Base-by-base conservation (phyloP, 2,329 filamentous ascomycete genomes). In the Botrytis hyacinthi region DNA sequence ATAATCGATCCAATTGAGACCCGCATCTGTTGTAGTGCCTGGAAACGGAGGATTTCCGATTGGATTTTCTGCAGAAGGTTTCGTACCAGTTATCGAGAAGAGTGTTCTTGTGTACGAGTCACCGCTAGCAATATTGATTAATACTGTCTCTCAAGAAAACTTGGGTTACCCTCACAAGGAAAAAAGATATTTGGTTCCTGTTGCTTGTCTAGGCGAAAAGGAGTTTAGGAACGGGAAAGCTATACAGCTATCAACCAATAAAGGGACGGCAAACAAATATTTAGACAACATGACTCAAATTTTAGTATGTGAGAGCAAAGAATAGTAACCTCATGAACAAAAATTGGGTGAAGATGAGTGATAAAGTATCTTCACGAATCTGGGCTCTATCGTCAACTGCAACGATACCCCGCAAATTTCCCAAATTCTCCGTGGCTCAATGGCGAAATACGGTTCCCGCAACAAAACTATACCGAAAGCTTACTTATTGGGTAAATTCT, bases 21-120 rank as follows among this genome's bases (percentile, higher is more conserved):
- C 67, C 5, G 51, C 40, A 32, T 70, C 67, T 8, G 67, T 70
- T 16, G 67, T 70, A 18, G 51, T 54, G 32, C 65, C 65, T 3
- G 69, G 69, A 35, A 71, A 71, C n/a, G 42, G 18, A 18, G 69
- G 69, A 29, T 71, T 71, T 46, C 69, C 69, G 6, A 71, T 71
- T 7, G 69, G 69, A 37, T 71, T 71, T 5, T 44, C 42, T 14
- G 42, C 26, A 14, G 59, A 71, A 29, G 69, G 59, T 18, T 71
- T 71, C 14, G 44, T 40, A 7, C 69, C 69, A 10, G 44, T 10
- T 29, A 71, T 71, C 22, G 69, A 71, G 69, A 71, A 71, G 16
- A 62, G 57, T 7, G 69, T 71, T 16, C 59, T 40, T 16, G 59
- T 48, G 35, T 71, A 71, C 12, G 57, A 71, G 20, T 71, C 69